phyloP scores from a whole-genome alignment of 768 basidiomycete genomes.

The Calocybe indica region DNA sequence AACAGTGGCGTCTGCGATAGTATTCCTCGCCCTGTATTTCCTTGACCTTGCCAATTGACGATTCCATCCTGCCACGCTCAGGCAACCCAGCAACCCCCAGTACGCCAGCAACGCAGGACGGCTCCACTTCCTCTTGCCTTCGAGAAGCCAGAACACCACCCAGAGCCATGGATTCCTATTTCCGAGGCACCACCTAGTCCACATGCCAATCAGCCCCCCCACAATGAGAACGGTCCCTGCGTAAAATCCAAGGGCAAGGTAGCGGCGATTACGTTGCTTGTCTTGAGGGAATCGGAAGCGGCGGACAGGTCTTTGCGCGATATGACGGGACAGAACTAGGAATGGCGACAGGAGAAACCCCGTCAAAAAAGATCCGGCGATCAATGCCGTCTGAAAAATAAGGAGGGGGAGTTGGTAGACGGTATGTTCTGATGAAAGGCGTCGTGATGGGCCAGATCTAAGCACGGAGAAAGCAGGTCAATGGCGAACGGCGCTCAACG shows the following conservation, averaged over 20 bases:
- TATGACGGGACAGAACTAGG: constrained; percentile 85
- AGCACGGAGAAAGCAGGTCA: neutral
- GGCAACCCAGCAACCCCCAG: constrained; percentile 73
- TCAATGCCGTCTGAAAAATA: constrained; percentile 86
- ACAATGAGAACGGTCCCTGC: constrained; percentile 71
- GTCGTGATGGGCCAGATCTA: constrained; percentile 80
- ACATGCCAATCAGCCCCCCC: constrained; percentile 78
- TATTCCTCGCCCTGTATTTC: constrained; percentile 51
- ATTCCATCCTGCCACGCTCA: constrained; percentile 95
- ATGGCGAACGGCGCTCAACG: neutral
- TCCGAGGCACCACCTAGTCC: constrained; percentile 87
- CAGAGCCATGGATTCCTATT: constrained; percentile 85
- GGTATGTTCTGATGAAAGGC: constrained; percentile 85
- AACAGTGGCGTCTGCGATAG: constrained; percentile 26
- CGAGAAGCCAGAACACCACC: constrained; percentile 71
- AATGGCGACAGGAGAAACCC: constrained; percentile 94
- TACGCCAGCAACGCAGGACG: constrained; percentile 74
- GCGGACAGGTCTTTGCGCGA: constrained; percentile 79
- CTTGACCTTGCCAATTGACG: constrained; percentile 79
- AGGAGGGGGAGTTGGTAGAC: constrained; percentile 89
- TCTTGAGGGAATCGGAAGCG: constrained; percentile 82
- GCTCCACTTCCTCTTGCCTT: constrained; percentile 74
- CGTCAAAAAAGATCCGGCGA: constrained; percentile 87
- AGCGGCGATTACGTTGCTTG: constrained; percentile 74
- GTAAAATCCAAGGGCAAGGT: constrained; percentile 84